A percentile compares a stretch with the other conserved stretches of the same genome.
These are phyloP conservation scores for Obba rivulosa DNA, from an alignment of 768 basidiomycete species.

Conservation along the genomic window DNA sequence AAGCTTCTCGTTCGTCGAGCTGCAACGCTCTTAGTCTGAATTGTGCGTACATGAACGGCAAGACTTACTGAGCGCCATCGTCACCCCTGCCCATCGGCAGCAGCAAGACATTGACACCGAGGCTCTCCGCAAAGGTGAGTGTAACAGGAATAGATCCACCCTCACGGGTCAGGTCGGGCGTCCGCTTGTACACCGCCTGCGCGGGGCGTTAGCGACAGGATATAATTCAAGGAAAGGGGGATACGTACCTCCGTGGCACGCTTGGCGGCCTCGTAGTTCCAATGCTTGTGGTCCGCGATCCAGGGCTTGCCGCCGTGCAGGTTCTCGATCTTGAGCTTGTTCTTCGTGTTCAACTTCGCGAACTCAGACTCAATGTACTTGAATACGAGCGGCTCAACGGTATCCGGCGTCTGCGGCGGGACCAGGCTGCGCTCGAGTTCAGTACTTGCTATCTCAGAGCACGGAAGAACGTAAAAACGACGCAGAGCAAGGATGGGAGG, in stretches of 20 bases:
- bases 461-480: neutral
- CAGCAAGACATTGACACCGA: slow-evolving; percentile 82
- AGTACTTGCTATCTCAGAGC: too few species aligned
- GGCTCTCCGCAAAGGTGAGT: slow-evolving; percentile 84
- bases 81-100: slow-evolving; percentile 93
- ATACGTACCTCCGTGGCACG: slow-evolving; percentile 67
- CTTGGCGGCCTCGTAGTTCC: slow-evolving; percentile 89
- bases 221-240: neutral
- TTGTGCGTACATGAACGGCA: neutral
- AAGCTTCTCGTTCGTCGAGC: slow-evolving; percentile 93
- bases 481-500: slow-evolving; percentile 2
- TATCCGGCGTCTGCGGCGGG: slow-evolving; percentile 77
- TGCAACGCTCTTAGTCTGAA: slow-evolving; percentile 20
- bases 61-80: slow-evolving; percentile 85
- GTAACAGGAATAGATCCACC: slow-evolving; percentile 96
- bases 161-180: slow-evolving; percentile 82
- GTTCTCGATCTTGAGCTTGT: slow-evolving; percentile 64
- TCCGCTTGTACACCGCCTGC: slow-evolving; percentile 56
- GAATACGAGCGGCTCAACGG: slow-evolving; percentile 64
- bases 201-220: neutral
- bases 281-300: slow-evolving; percentile 81
- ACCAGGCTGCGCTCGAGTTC: slow-evolving; percentile 65
- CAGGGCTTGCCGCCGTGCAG: slow-evolving; percentile 86
- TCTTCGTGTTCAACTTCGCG: slow-evolving; percentile 80
- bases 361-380: slow-evolving; percentile 75